A percentile compares a stretch with the other conserved stretches of the same genome.
Evolutionary conservation across 176 grass and related monocot genomes (phyloP).

Genomic region (Urochloa ruziziensis): DNA sequence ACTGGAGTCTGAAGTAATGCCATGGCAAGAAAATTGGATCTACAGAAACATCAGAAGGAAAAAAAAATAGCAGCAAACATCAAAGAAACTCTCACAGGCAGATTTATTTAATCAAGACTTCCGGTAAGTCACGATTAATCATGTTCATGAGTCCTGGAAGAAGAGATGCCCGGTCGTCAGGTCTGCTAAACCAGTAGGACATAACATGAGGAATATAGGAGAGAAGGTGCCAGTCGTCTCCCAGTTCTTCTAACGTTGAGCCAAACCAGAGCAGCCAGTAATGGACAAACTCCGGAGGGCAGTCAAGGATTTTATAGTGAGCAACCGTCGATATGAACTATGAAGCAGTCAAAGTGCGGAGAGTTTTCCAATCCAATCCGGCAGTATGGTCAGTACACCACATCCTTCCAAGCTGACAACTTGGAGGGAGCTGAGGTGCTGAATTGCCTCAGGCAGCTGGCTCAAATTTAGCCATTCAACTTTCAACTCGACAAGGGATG

Average conservation of each 20-base stretch:
- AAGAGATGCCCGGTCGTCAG: too few relatives aligned
- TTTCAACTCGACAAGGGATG: neutral
- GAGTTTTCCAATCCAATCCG: constrained; percentile 8
- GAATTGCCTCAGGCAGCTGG: neutral
- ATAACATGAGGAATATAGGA: neutral
- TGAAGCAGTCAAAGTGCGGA: neutral
- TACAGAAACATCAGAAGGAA: neutral
- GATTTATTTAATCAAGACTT: neutral
- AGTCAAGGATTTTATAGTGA: neutral
- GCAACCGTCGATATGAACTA: neutral
- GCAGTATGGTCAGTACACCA: neutral
- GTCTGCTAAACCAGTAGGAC: too few relatives aligned
- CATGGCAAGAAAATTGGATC: neutral
- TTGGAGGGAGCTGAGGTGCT: neutral
- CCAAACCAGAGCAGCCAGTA: neutral
- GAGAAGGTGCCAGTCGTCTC: neutral
- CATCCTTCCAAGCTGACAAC: neutral
- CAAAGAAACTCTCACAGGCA: neutral
- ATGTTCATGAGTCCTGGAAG: neutral
- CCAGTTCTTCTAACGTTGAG: neutral
- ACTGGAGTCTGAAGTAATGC: neutral
- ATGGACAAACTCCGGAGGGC: neutral
- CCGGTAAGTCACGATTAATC: neutral
- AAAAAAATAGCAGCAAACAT: neutral
- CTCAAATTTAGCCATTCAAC: neutral